phyloP scores from a whole-genome alignment of 768 basidiomycete genomes.

The Ramaria rubella region DNA sequence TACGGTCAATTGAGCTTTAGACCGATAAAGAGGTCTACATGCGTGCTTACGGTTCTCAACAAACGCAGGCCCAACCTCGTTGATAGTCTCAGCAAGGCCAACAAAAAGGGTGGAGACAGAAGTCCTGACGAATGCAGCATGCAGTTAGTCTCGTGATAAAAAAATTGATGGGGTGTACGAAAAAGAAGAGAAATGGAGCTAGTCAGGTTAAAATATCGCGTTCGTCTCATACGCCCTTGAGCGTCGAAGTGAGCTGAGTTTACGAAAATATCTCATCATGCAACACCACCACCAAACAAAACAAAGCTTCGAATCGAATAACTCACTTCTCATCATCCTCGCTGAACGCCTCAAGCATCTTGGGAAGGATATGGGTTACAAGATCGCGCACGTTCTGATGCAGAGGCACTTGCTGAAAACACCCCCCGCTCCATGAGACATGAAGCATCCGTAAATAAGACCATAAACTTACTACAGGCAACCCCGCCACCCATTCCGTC shows the following conservation, averaged over 20 bases:
- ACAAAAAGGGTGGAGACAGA: slow-evolving; percentile 86
- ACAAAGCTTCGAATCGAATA: slow-evolving; percentile 12
- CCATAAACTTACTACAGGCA: slow-evolving; percentile 44
- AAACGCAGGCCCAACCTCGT: slow-evolving; percentile 84
- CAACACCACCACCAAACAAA: slow-evolving; percentile 11
- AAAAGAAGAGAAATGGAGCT: slow-evolving; percentile 12
- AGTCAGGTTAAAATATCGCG: slow-evolving; percentile 28
- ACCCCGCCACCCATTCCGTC: slow-evolving; percentile 77
- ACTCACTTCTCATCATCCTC: slow-evolving; percentile 96
- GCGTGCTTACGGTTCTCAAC: slow-evolving; percentile 62
- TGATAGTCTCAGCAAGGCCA: slow-evolving; percentile 86
- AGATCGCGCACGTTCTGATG: slow-evolving; percentile 71
- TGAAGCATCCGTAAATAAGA: background rate
- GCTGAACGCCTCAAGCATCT: slow-evolving; percentile 83
- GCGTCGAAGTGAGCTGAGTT: slow-evolving; percentile 81
- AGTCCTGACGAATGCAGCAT: slow-evolving; percentile 41
- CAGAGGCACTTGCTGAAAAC: slow-evolving; percentile 39
- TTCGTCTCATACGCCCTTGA: slow-evolving; percentile 52
- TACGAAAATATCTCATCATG: slow-evolving; percentile 45
- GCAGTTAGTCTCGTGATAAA: slow-evolving; percentile 9
- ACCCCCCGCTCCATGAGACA: background rate
- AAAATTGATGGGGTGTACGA: slow-evolving; percentile 16
- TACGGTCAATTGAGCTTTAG: slow-evolving; percentile 10
- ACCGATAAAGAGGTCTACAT: background rate
- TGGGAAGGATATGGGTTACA: slow-evolving; percentile 63